phyloP scores from a whole-genome alignment of 2,329 filamentous ascomycete genomes.

The Alternaria sp. region DNA sequence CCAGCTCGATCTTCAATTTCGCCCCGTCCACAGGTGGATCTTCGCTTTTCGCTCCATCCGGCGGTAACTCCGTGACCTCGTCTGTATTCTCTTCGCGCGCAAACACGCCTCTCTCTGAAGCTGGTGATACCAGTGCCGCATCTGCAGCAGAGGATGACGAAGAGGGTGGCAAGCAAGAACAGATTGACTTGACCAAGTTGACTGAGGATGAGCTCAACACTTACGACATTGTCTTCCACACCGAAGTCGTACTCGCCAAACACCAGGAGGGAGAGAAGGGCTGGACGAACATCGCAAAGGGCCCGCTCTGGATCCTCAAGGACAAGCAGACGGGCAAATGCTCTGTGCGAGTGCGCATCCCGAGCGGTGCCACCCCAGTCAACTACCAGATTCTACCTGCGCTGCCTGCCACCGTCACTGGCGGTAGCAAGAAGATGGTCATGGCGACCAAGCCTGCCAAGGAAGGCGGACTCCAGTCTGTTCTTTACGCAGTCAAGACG shows the following conservation, averaged over 20 bases:
- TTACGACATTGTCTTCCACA: slow-evolving; percentile 45
- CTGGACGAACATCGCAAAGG: slow-evolving; percentile 42
- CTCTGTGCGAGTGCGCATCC: slow-evolving; percentile 42
- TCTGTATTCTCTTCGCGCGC: slow-evolving; percentile 47
- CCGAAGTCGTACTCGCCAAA: slow-evolving; percentile 37
- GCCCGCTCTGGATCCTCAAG: slow-evolving; percentile 46
- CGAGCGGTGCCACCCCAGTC: slow-evolving; percentile 38
- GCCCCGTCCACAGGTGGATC: slow-evolving; percentile 19
- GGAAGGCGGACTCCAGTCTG: slow-evolving; percentile 30
- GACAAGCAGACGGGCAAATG: slow-evolving; percentile 43
- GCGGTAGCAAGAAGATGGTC: slow-evolving; percentile 40
- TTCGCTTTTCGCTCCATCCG: slow-evolving; percentile 28
- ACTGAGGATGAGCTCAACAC: slow-evolving; percentile 40
- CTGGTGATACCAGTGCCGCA: slow-evolving; percentile 36
- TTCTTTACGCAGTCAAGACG: slow-evolving; percentile 38
- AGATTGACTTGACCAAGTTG: slow-evolving; percentile 41
- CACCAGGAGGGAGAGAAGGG: slow-evolving; percentile 33
- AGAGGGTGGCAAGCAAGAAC: slow-evolving; percentile 35
- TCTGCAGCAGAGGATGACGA: slow-evolving; percentile 39
- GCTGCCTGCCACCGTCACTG: slow-evolving; percentile 30
- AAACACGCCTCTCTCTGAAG: slow-evolving; percentile 45
- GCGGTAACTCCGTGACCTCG: slow-evolving; percentile 28
- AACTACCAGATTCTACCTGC: slow-evolving; percentile 42
- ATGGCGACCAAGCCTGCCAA: slow-evolving; percentile 29
- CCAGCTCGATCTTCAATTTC: slow-evolving; percentile 33